A percentile compares a stretch with the other conserved stretches of the same genome.
Conservation (phyloP, 441 rosid genomes). For the Corymbia citriodora region DNA sequence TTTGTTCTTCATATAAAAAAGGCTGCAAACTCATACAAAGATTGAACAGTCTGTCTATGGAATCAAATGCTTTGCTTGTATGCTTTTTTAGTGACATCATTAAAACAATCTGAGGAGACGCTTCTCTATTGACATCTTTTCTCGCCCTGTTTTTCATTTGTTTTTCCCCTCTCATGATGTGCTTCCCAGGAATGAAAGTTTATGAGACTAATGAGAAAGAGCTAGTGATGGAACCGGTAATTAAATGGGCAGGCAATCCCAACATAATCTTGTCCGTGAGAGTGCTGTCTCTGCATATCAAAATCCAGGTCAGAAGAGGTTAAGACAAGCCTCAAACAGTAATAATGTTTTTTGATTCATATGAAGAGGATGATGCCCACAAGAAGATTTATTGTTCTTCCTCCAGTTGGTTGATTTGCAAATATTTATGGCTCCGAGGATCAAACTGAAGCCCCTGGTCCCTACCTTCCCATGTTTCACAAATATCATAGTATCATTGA, state of each 20-base stretch:
- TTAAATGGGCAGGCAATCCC: conserved; percentile 3
- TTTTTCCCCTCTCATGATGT: neutral
- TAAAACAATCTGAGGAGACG: neutral
- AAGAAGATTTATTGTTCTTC: conserved; percentile 11
- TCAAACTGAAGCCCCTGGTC: conserved; percentile 77
- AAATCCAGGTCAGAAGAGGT: conserved; percentile 61
- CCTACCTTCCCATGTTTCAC: conserved; percentile 92
- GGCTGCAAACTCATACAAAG: neutral
- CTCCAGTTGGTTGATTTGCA: conserved; percentile 78
- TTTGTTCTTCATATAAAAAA: neutral
- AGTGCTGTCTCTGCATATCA: neutral
- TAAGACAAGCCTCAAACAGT: neutral
- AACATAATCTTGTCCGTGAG: neutral
- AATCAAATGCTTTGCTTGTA: neutral
- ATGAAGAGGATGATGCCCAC: neutral
- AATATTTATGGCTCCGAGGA: conserved; percentile 49
- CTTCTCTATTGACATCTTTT: neutral
- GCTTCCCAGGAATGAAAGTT: conserved; percentile 1
- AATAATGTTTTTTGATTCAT: conserved; percentile 3
- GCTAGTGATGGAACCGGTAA: neutral
- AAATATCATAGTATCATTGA: conserved; percentile 55
- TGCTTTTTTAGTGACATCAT: neutral
- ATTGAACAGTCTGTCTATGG: neutral
- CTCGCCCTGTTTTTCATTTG: neutral
- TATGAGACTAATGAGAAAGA: conserved; percentile 1